These are phyloP conservation scores for Paramecium tetraurelia DNA, from an alignment of 73 alveolate genomes.

Conservation along the genomic window DNA sequence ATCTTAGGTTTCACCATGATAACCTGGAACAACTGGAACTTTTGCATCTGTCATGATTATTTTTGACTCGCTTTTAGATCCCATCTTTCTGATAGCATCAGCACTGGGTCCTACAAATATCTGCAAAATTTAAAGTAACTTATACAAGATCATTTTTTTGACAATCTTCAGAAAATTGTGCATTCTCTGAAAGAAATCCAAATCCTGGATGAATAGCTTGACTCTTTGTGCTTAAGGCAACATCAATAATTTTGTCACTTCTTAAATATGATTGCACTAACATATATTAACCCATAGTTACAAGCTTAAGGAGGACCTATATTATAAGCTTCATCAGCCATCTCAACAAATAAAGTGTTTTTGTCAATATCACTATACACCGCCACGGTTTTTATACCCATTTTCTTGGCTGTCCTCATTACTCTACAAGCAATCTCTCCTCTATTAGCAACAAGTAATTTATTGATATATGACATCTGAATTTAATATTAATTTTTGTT, in stretches of 20 bases:
- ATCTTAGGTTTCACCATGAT: conserved; percentile 73
- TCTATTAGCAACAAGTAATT: conserved; percentile 92
- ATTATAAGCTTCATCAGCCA: conserved; percentile 89
- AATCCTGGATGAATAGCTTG: conserved; percentile 97
- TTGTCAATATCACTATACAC: conserved; percentile 91
- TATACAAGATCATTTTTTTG: conserved; percentile 67
- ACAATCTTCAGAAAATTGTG: conserved; percentile 86
- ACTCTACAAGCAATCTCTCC: conserved; percentile 97
- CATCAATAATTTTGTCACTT: conserved; percentile 71
- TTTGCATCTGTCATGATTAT: conserved; percentile 77
- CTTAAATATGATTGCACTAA: conserved; percentile 71
- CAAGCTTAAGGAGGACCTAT: conserved; percentile 83
- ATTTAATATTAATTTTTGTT: background rate
- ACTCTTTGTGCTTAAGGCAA: conserved; percentile 79
- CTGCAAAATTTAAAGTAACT: background rate
- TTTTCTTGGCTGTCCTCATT: conserved; percentile 82
- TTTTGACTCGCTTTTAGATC: conserved; percentile 83
- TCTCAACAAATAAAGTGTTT: conserved; percentile 82
- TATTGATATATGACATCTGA: conserved; percentile 62
- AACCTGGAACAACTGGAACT: conserved; percentile 80
- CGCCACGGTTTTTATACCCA: conserved; percentile 91
- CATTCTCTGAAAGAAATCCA: conserved; percentile 93
- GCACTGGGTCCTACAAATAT: conserved; percentile 83
- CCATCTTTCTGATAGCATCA: conserved; percentile 80
- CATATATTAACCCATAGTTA: background rate